Evolutionary conservation across 73 alveolate genomes (phyloP).

Genomic region (Durusdinium trenchii): DNA sequence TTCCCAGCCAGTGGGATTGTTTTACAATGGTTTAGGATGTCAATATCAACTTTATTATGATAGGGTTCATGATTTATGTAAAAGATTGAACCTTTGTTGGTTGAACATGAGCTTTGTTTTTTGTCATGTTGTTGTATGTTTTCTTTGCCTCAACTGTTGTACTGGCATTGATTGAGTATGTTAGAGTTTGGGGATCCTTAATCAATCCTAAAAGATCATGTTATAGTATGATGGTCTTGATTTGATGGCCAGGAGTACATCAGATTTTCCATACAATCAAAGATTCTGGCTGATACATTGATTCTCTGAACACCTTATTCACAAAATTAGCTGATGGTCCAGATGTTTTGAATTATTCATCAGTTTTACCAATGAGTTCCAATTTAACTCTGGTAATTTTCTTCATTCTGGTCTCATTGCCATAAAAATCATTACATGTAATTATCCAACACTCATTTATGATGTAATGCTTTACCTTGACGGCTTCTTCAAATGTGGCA

Average conservation of each 20-base stretch:
- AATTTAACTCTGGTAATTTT: not conserved
- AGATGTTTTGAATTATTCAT: too few species aligned
- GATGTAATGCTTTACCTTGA: not conserved
- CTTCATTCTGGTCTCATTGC: not conserved
- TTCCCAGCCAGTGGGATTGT: conserved; percentile 31
- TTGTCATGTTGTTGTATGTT: conserved; percentile 23
- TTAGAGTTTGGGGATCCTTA: conserved; percentile 18
- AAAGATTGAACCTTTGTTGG: conserved; percentile 2
- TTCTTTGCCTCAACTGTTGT: conserved; percentile 52
- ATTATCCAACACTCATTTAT: conserved; percentile 8
- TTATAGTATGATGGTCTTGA: too few species aligned
- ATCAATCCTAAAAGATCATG: too few species aligned
- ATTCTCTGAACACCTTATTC: too few species aligned
- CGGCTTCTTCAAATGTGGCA: conserved; percentile 30
- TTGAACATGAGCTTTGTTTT: conserved; percentile 40
- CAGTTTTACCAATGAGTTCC: not conserved
- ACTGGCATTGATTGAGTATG: conserved; percentile 27
- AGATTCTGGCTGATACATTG: too few species aligned
- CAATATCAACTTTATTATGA: conserved; percentile 52
- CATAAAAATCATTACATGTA: not conserved
- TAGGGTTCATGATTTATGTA: conserved; percentile 72
- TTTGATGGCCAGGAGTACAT: too few species aligned
- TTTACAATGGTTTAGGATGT: conserved; percentile 26
- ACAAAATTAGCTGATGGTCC: too few species aligned
- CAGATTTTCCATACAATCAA: too few species aligned